Percentiles rank a stretch among this genome's conserved stretches.
Evolutionary conservation across 2,329 filamentous ascomycete genomes (phyloP).

Genomic region (Phoma sp.): DNA sequence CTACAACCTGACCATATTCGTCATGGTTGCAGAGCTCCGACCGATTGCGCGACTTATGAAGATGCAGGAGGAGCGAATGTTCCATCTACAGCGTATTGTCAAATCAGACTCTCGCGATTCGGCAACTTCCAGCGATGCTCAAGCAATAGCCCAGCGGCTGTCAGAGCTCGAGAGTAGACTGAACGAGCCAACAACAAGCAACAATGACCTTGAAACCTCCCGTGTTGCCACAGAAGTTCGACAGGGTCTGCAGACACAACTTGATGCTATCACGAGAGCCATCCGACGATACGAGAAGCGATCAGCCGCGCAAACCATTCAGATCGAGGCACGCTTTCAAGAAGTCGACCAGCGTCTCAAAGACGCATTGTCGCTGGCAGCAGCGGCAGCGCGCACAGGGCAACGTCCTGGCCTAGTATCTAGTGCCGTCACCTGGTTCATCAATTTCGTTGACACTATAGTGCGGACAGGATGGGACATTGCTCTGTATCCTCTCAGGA

Average conservation of each 20-base stretch:
- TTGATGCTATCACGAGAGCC: slow-evolving; percentile 87
- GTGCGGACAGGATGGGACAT: slow-evolving; percentile 37
- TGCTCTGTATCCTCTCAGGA: slow-evolving; percentile 40
- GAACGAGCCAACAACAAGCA: slow-evolving; percentile 49
- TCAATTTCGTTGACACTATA: slow-evolving; percentile 23
- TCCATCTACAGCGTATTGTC: slow-evolving; percentile 80
- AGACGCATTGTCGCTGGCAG: slow-evolving; percentile 81
- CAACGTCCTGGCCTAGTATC: slow-evolving; percentile 42
- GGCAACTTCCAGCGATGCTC: slow-evolving; percentile 23
- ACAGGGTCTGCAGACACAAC: slow-evolving; percentile 74
- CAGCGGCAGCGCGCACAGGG: slow-evolving; percentile 61
- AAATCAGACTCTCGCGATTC: slow-evolving; percentile 31
- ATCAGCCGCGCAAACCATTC: slow-evolving; percentile 73
- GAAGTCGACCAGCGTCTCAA: slow-evolving; percentile 73
- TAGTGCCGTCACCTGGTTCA: slow-evolving; percentile 37
- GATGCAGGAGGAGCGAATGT: slow-evolving; percentile 77
- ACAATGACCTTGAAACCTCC: slow-evolving; percentile 44
- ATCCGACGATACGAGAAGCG: slow-evolving; percentile 93
- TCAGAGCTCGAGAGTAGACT: slow-evolving; percentile 70
- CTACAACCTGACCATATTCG: slow-evolving; percentile 90
- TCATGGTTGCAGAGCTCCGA: slow-evolving; percentile 83
- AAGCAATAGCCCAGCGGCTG: slow-evolving; percentile 65
- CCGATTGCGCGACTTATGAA: slow-evolving; percentile 82
- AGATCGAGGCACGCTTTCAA: slow-evolving; percentile 76
- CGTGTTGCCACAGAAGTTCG: slow-evolving; percentile 62